Conservation (phyloP, 805 yeast genomes). For the Clavispora vitiphila region DNA sequence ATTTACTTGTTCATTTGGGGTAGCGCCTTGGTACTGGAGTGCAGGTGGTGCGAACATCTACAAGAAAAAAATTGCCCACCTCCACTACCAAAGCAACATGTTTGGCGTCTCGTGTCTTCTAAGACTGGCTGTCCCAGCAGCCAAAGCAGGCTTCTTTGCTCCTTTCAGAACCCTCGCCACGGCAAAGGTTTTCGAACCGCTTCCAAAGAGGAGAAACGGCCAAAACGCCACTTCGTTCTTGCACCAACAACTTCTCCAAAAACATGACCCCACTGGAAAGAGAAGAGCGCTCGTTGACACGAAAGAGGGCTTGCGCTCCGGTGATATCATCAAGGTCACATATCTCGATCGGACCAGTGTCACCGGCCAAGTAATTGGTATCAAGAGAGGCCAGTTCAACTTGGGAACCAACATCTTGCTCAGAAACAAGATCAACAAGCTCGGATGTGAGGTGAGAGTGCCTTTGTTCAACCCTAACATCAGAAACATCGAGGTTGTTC, state of each 20-base stretch:
- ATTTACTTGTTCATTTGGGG: too few species aligned
- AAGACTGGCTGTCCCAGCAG: background rate
- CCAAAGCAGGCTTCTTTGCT: background rate
- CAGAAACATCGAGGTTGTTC: slow-evolving; percentile 68
- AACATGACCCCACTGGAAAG: slow-evolving; percentile 68
- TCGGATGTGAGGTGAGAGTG: slow-evolving; percentile 82
- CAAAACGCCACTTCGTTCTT: slow-evolving; percentile 40
- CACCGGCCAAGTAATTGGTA: slow-evolving; percentile 73
- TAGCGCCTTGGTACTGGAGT: background rate
- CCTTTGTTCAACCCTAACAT: slow-evolving; percentile 79
- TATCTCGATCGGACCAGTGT: slow-evolving; percentile 65
- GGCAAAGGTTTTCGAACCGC: slow-evolving; percentile 41
- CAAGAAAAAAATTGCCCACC: slow-evolving; percentile 3
- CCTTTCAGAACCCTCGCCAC: background rate
- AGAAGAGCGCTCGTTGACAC: slow-evolving; percentile 53
- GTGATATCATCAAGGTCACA: slow-evolving; percentile 74
- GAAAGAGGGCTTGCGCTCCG: slow-evolving; percentile 57
- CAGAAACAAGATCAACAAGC: slow-evolving; percentile 74
- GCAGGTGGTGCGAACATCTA: slow-evolving; percentile 2
- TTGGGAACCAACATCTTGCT: slow-evolving; percentile 71
- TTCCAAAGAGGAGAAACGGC: slow-evolving; percentile 46
- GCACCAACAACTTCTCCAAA: slow-evolving; percentile 46
- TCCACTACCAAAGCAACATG: slow-evolving; percentile 3
- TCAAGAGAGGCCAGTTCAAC: slow-evolving; percentile 57
- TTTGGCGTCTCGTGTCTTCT: background rate